Evolutionary conservation across 352 stramenopile genomes (phyloP), one percentile per base, ranked within the genome.

Genomic region (Phytophthora quininea): DNA sequence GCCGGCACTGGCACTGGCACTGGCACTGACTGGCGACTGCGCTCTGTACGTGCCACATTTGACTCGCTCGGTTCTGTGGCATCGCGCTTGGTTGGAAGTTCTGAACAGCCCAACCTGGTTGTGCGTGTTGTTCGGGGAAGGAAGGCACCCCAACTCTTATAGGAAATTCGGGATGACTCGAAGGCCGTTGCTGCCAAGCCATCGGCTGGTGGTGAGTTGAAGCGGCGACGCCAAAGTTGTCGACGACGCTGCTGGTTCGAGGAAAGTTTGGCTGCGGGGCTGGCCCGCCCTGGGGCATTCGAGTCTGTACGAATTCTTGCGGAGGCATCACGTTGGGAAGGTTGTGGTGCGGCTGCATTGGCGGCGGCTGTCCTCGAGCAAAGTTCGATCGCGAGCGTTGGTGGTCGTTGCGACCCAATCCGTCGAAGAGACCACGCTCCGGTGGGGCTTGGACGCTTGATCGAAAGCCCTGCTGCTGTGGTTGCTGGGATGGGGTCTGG

Each of bases 401-500:
- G 31, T 68, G 64, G 38, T 79, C 67, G n/a, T 78, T 77, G 51
- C 75, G 63, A 0, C 82, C 82, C 4, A 90, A 61, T 29, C 82
- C 82, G 38, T 85, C 79, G 10, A 86, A 79, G 8, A 86, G 47
- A 0, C 73, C 69, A 31, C 46, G 38, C n/a, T 69, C 56, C 33
- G 32, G 27, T 51, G 48, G 30, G 14, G 47, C 47, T 4, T 45
- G 49, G 9, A 45, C 58, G 49, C 3, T 43, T 35, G 57, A 45
- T 51, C 30, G n/a, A 37, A 60, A 61, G 38, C 15, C 24, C 31
- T 61, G 66, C n/a, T 63, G 40, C 19, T 24, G 19, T 24, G 19
- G 19, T 35, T 61, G 66, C 27, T 63, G 40, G n/a, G 58, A n/a
- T 9, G 43, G 46, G 48, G 59, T 33, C 32, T 63, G 46, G 27